These are phyloP conservation scores for Kwoniella bestiolae DNA, from an alignment of 768 basidiomycete genomes.

Conservation along the genomic window DNA sequence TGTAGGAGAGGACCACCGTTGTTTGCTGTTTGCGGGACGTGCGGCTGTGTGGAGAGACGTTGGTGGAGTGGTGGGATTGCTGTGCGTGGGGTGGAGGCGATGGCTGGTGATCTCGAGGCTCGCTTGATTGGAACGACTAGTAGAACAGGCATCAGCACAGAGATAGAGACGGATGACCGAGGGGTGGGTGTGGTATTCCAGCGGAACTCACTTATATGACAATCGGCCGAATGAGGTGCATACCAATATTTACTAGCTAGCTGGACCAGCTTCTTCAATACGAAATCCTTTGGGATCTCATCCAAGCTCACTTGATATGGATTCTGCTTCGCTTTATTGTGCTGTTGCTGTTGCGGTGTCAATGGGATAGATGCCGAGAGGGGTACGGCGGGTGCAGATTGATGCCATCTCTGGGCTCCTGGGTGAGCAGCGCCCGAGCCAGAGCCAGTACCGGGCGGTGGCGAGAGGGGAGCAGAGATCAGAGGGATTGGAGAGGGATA, in stretches of 20 bases:
- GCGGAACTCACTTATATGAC: conserved; percentile 19
- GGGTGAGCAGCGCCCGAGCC: background rate
- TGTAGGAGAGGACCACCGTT: background rate
- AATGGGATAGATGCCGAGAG: background rate
- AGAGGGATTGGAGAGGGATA: conserved; percentile 15
- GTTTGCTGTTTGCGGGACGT: conserved; percentile 3
- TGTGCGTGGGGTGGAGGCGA: conserved; percentile 11
- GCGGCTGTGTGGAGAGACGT: background rate
- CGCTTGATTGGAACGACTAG: conserved; percentile 15
- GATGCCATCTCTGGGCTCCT: conserved; percentile 6
- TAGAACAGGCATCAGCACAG: background rate
- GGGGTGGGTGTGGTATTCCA: background rate
- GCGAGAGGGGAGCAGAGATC: conserved; percentile 8
- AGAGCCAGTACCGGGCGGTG: background rate
- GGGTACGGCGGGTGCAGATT: conserved; percentile 16
- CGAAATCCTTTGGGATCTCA: conserved; percentile 28
- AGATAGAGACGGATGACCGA: background rate
- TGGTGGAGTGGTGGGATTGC: conserved; percentile 4
- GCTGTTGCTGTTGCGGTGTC: background rate
- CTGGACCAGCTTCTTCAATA: conserved; percentile 20
- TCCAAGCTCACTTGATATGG: conserved; percentile 22
- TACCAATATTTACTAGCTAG: conserved; percentile 26
- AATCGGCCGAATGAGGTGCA: conserved; percentile 20
- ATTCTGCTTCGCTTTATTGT: background rate
- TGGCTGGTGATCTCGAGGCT: conserved; percentile 1